Evolutionary conservation across 768 basidiomycete genomes (phyloP).

Genomic region (Fomitopsis pulvina): DNA sequence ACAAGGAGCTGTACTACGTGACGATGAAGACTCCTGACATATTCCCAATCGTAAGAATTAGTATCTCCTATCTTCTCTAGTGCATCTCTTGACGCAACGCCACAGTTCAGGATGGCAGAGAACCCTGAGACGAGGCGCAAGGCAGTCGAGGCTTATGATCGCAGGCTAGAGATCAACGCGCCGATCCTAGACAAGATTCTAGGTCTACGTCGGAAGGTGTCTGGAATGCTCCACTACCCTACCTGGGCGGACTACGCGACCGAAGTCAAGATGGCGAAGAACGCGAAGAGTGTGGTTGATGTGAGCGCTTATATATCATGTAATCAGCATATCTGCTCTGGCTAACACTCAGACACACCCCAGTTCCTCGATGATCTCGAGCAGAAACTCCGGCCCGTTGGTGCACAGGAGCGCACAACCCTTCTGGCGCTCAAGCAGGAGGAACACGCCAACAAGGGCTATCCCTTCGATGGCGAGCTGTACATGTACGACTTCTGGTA

Average conservation of each 20-base stretch:
- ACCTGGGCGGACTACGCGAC: slow-evolving; percentile 84
- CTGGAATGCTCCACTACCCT: slow-evolving; percentile 60
- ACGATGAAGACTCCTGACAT: slow-evolving; percentile 83
- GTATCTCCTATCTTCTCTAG: background rate
- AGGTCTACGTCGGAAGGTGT: slow-evolving; percentile 63
- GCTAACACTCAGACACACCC: background rate
- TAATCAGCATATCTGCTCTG: background rate
- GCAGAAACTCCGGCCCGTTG: slow-evolving; percentile 66
- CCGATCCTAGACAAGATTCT: slow-evolving; percentile 64
- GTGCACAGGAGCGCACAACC: slow-evolving; percentile 53
- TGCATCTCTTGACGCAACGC: background rate
- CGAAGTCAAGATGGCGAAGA: slow-evolving; percentile 83
- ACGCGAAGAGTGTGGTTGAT: slow-evolving; percentile 49
- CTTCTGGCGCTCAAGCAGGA: slow-evolving; percentile 71
- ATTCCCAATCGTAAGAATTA: slow-evolving; percentile 55
- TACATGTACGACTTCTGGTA: slow-evolving; percentile 85
- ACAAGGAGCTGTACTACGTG: slow-evolving; percentile 57
- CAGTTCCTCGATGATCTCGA: slow-evolving; percentile 79
- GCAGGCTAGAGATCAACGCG: slow-evolving; percentile 61
- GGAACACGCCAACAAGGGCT: slow-evolving; percentile 53
- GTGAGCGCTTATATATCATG: slow-evolving; percentile 27
- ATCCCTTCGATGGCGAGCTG: slow-evolving; percentile 66
- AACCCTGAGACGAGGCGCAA: slow-evolving; percentile 59
- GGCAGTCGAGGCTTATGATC: slow-evolving; percentile 65
- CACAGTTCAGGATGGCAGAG: slow-evolving; percentile 77